Percentiles rank a stretch among this genome's conserved stretches.
Conservation (phyloP, 441 rosid genomes). For the Erodium texanum region DNA sequence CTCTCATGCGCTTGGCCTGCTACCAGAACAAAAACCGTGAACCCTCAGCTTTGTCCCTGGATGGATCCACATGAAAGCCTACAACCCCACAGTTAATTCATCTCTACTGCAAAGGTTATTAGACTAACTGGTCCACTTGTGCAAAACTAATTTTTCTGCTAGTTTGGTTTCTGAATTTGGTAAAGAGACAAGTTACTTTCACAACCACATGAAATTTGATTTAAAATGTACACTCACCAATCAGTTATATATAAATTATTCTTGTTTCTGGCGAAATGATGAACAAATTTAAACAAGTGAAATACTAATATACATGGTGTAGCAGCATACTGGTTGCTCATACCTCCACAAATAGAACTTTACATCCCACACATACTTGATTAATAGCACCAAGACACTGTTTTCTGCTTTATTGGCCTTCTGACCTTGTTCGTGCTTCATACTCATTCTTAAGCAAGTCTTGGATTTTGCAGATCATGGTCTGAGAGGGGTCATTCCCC, state of each 20-base stretch:
- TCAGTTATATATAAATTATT: no score
- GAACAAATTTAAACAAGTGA: no score
- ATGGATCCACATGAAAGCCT: not conserved
- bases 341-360: no score
- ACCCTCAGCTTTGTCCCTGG: no score
- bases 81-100: not conserved
- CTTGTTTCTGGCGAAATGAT: no score
- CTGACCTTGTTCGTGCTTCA: not conserved
- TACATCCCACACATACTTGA: no score
- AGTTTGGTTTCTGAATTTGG: not conserved
- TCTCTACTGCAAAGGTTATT: not conserved
- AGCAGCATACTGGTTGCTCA: no score
- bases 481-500: slow-evolving; percentile 3
- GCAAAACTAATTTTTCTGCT: not conserved
- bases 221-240: no score
- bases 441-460: not conserved
- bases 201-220: no score
- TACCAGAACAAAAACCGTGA: not conserved
- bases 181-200: not conserved
- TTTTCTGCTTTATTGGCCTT: not conserved
- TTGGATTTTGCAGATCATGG: not conserved
- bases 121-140: not conserved
- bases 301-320: no score
- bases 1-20: slow-evolving; percentile 4
- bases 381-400: not conserved